Evolutionary conservation across 2,329 filamentous ascomycete genomes (phyloP).

Genomic region (Ophiostoma sp.): DNA sequence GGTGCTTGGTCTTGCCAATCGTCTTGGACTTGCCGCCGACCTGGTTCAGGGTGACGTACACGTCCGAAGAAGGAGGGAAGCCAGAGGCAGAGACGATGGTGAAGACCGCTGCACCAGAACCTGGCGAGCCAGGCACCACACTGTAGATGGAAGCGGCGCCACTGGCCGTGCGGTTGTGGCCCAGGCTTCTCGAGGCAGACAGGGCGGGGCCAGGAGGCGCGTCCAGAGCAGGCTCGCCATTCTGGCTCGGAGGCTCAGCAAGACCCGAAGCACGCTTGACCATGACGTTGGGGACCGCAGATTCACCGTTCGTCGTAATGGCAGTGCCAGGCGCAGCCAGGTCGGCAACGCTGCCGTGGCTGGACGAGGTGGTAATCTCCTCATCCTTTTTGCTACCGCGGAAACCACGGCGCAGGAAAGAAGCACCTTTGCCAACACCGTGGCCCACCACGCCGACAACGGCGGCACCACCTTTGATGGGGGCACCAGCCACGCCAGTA

Average conservation of each 20-base stretch:
- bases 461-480: constrained; percentile 87
- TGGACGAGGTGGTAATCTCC: constrained; percentile 45
- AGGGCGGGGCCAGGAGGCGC: constrained; percentile 39
- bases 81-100: constrained; percentile 76
- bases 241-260: constrained; percentile 22
- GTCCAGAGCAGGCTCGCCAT: constrained; percentile 34
- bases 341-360: constrained; percentile 5
- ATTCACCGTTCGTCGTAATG: constrained; percentile 48
- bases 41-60: constrained; percentile 75
- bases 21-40: constrained; percentile 70
- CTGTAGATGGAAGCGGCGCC: constrained; percentile 68
- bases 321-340: constrained; percentile 39
- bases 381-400: constrained; percentile 63
- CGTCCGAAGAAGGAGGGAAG: constrained; percentile 72
- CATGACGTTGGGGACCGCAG: constrained; percentile 35
- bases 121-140: constrained; percentile 56
- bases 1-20: constrained; percentile 88
- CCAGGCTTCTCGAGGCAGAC: constrained; percentile 19
- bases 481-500: constrained; percentile 74
- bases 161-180: constrained; percentile 57
- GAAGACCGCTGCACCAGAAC: constrained; percentile 75
- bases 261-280: constrained; percentile 47
- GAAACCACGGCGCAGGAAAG: constrained; percentile 85
- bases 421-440: constrained; percentile 83
- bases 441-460: constrained; percentile 72